Evolutionary conservation across 2,329 filamentous ascomycete genomes (phyloP), one percentile per base, ranked within the genome.

Genomic region (Geoglossum cookeanum): DNA sequence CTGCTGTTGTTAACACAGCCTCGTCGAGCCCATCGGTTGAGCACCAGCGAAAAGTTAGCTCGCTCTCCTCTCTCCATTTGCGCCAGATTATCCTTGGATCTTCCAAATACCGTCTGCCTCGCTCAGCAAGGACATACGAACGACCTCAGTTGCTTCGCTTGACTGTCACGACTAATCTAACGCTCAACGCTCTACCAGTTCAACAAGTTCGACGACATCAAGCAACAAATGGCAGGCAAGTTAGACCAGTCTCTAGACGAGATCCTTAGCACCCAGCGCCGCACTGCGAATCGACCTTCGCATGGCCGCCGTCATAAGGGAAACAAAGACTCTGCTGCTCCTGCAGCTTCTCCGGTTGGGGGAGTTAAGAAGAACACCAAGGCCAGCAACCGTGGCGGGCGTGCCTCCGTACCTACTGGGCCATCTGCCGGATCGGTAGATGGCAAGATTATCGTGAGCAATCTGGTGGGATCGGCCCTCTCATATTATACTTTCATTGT

Each of bases 371-470:
- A 95, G 79, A 81, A 75, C 64, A 76, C 79, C 59, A 85, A 69
- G 65, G 66, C 70, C 56, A 65, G 29, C 30, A 42, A 27, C 6
- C 65, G 71, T 61, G 69, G 68, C 51, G 73, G 69, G 9, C 74
- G 74, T 61, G 65, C 69, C 9, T 65, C 79, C 60, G 74, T 77
- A 47, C 80, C 86, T 61, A 78, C 80, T 64, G 85, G 83, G 68
- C 78, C 79, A 59, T 72, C 78, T 58, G 72, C 76, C 63, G 71
- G 73, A 60, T 75, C 75, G 66, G 82, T 81, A 67, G 88, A 94
- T 64, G 94, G 88, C 78, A 97, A 96, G 76, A 91, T 97, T 74
- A 87, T 95, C 72, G 91, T 98, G 74, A 95, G 88, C 84, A 94
- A 94, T 77, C 80, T 98, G 78, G 90, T 96, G 84, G 73, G 89